Conservation (phyloP, 345 rosid species). For the Eucalyptus coolabah region DNA sequence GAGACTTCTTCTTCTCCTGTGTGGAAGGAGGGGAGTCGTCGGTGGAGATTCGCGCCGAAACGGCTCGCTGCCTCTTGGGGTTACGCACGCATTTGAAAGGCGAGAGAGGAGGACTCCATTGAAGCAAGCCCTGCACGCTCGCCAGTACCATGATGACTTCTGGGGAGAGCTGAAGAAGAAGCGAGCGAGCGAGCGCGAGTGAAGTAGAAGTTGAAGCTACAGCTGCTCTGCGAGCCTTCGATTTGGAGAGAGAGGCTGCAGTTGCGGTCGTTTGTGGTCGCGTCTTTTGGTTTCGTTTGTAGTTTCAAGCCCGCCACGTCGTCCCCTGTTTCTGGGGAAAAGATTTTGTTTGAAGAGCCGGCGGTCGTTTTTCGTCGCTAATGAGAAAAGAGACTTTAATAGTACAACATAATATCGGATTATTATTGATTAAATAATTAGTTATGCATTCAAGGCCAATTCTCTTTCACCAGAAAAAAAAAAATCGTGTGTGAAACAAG, state of each 20-base stretch:
- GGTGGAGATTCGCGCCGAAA: background rate
- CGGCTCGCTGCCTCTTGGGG: background rate
- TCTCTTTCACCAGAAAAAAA: background rate
- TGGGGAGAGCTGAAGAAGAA: background rate
- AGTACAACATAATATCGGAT: background rate
- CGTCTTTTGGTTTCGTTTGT: background rate
- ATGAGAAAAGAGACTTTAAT: background rate
- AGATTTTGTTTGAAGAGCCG: background rate
- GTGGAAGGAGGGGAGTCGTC: background rate
- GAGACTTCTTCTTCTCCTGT: background rate
- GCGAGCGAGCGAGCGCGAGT: background rate
- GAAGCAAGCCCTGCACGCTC: background rate
- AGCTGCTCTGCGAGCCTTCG: background rate
- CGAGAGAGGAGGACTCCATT: background rate
- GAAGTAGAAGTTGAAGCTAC: background rate
- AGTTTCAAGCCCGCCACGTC: background rate
- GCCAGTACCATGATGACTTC: background rate
- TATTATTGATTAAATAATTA: background rate
- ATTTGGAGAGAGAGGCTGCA: background rate
- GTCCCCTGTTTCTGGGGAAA: background rate
- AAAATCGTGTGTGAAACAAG: background rate
- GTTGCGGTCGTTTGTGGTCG: background rate
- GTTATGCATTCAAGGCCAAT: background rate
- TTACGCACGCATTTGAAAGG: background rate
- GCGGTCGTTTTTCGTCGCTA: background rate